Percentiles rank a stretch among this genome's conserved stretches.
Conservation (phyloP, 441 rosid species). For the Mallotus japonicus region DNA sequence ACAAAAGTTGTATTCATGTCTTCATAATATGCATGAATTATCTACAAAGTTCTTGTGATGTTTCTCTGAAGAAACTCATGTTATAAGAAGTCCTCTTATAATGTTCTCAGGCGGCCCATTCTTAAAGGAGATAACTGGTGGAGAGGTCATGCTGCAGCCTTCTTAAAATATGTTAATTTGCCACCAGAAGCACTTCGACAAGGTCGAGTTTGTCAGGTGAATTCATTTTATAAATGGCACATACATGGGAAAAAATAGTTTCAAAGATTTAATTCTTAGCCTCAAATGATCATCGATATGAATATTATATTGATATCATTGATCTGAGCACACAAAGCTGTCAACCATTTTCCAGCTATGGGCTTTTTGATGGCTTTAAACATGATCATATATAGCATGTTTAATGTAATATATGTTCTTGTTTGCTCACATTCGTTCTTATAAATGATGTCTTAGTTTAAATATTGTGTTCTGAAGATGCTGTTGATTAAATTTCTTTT, state of each 20-base stretch:
- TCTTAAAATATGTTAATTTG: slow-evolving; percentile 58
- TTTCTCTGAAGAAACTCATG: slow-evolving; percentile 5
- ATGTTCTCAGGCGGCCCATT: slow-evolving; percentile 53
- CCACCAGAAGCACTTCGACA: slow-evolving; percentile 62
- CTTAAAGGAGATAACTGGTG: slow-evolving; percentile 93
- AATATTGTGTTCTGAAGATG: no score
- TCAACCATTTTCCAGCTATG: background rate
- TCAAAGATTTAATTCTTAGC: background rate
- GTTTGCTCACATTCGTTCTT: no score
- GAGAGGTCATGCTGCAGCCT: slow-evolving; percentile 96
- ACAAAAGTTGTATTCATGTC: background rate
- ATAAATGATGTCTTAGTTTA: no score
- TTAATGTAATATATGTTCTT: background rate
- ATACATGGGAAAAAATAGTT: background rate
- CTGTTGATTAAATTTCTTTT: no score
- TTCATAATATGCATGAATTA: background rate
- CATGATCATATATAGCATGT: background rate
- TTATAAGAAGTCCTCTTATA: slow-evolving; percentile 16
- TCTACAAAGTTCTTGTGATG: background rate
- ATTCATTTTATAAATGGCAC: background rate
- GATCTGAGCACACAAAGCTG: background rate
- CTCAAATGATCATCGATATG: background rate
- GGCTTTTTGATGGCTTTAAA: background rate
- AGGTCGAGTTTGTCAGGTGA: slow-evolving; percentile 81
- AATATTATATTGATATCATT: background rate